Conservation (phyloP, 331 rosid species). For the Quercus lobata region DNA sequence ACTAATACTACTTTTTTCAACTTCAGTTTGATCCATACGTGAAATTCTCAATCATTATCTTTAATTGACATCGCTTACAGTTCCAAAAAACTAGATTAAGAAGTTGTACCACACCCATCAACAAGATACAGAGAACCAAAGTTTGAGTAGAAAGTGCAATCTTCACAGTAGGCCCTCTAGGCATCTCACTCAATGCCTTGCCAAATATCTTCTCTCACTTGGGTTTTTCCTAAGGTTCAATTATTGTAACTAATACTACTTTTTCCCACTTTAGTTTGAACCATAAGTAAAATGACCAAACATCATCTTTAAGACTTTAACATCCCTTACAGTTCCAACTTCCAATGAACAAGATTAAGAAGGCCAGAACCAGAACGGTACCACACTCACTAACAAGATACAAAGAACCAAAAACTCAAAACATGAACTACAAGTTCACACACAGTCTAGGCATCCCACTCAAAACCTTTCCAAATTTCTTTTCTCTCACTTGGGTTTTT, state of each 20-base stretch:
- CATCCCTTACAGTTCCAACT: too few relatives aligned
- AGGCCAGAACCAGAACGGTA: neutral
- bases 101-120: neutral
- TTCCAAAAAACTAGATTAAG: neutral
- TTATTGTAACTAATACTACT: neutral
- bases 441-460: too few relatives aligned
- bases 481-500: too few relatives aligned
- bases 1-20: neutral
- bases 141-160: neutral
- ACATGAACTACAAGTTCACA: neutral
- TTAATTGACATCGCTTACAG: too few relatives aligned
- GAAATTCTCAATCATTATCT: neutral
- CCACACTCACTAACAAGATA: neutral
- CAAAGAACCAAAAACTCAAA: neutral
- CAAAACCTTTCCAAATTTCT: too few relatives aligned
- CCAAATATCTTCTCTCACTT: neutral
- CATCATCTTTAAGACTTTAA: neutral
- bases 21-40: neutral
- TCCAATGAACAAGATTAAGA: too few relatives aligned
- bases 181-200: neutral
- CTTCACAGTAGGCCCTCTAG: neutral
- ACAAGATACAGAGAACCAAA: neutral
- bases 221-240: neutral
- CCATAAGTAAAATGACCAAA: neutral
- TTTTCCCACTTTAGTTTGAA: neutral